Base-by-base conservation (phyloP, 768 basidiomycete species). In the Boletus huronensis region DNA sequence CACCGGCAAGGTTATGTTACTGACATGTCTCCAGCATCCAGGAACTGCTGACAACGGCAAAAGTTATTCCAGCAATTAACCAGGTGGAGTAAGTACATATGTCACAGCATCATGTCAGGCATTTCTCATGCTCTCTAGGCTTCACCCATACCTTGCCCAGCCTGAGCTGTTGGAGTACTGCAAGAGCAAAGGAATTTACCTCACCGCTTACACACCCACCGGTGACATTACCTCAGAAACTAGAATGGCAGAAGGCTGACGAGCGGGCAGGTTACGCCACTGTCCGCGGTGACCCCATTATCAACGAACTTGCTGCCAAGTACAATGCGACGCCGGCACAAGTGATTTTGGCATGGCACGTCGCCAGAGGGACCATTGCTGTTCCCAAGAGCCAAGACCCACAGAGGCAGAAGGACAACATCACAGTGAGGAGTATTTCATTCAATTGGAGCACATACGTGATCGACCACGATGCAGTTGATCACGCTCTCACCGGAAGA, bases 71-170 rank as follows among this genome's bases (percentile, higher is more conserved):
- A 17, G 82, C 82, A 34, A 77, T 82, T 16, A 83, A 89, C 61
- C 88, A 90, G 66, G 78, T 86, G 19, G 82, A 85, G 70, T 50
- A n/a, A 42, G 48, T 14, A n/a, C n/a, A n/a, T n/a, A 39, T 23
- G 25, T 7, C 26, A 40, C 25, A 17, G 11, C 28, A 42, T n/a
- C 31, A 32, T n/a, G 25, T 34, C 16, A 6, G 35, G 29, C 14
- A 17, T 21, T 46, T 25, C 52, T 70, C 51, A 50, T 69, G 19
- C 83, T 3, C 31, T 44, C 26, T 28, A 51, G 44, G 25, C 44
- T 50, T 5, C 90, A 92, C 68, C 88, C 88, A 5, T 87, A 84
- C 70, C 77, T 87, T 54, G 78, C 81, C 6, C 84, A 88, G 61
- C 73, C 78, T 28, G 77, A 81, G 73, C 23, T 59, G 31, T 31